These are phyloP conservation scores for Neurospora sp. DNA, from an alignment of 495 filamentous ascomycete species.

Conservation along the genomic window DNA sequence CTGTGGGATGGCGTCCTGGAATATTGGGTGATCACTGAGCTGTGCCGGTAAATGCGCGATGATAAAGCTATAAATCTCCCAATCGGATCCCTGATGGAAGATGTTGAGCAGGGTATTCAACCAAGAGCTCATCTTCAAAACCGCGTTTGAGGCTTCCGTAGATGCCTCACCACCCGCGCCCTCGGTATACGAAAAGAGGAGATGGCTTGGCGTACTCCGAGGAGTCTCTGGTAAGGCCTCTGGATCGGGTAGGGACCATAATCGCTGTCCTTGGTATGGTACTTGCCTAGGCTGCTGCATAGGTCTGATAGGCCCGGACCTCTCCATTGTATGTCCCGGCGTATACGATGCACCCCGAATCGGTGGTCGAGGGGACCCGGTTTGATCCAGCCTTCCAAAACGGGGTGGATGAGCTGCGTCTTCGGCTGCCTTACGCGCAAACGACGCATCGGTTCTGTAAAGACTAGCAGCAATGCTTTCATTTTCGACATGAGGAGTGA, in stretches of 20 bases:
- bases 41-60: slow-evolving; percentile 81
- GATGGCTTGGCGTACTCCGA: slow-evolving; percentile 30
- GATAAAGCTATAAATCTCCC: slow-evolving; percentile 90
- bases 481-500: slow-evolving; percentile 55
- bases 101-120: slow-evolving; percentile 63
- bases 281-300: slow-evolving; percentile 26
- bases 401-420: slow-evolving; percentile 35
- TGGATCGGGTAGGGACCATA: slow-evolving; percentile 43
- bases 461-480: slow-evolving; percentile 61
- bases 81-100: slow-evolving; percentile 69
- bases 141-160: slow-evolving; percentile 14
- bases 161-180: slow-evolving; percentile 1
- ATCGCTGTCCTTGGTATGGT: slow-evolving; percentile 28
- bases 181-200: slow-evolving; percentile 25
- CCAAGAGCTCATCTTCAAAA: slow-evolving; percentile 63
- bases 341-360: slow-evolving; percentile 37
- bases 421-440: slow-evolving; percentile 39
- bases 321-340: slow-evolving; percentile 30
- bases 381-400: slow-evolving; percentile 25
- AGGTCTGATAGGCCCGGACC: slow-evolving; percentile 21
- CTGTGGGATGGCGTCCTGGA: slow-evolving; percentile 57
- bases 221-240: slow-evolving; percentile 39
- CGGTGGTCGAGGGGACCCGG: slow-evolving; percentile 21
- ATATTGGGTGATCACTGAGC: slow-evolving; percentile 81
- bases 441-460: slow-evolving; percentile 51